Evolutionary conservation across 352 stramenopile genomes (phyloP), one percentile per base, ranked within the genome.

Genomic region (Globisporangium acanthophoron): DNA sequence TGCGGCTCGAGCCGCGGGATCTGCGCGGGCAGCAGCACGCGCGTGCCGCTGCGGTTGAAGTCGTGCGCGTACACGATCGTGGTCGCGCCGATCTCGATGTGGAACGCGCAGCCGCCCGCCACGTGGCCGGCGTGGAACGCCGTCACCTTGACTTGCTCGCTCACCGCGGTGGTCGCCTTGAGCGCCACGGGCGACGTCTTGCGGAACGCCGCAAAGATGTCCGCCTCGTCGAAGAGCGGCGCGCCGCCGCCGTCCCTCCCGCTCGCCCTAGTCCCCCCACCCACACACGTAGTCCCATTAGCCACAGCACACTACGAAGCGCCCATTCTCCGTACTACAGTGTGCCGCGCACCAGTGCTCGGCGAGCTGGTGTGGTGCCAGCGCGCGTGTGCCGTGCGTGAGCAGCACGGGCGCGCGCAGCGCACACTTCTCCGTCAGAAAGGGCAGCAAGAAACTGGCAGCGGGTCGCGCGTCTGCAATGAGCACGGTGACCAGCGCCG

Each of bases 71-170:
- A 92, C 24, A 94, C 47, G 46, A 94, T 73, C 1, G 78, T 80
- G n/a, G 77, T 86, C 6, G 67, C 54, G 58, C 84, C 80, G 31
- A 95, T 74, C 62, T 92, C 76, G 51, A 95, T 76, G 56, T 85
- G 73, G 44, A 90, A 95, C 20, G 68, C 74, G 60, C 80, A 94
- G 1, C 86, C 86, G 31, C 86, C 86, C 1, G 73, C 78, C 33
- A 90, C 80, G 59, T 95, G 84, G 0, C 86, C 86, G 2, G 84
- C 74, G 37, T 93, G 86, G 54, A 85, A 90, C n/a, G 86, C 77
- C 1, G 86, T 90, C 41, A 95, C 66, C 54, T 86, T 91, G 5
- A 95, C 33, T 20, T 85, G 62, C 15, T 90, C 80, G 33, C 72
- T 90, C 27, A 91, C 68, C 12, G 76, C 56, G 18, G 85, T 70